Base-by-base conservation (phyloP, 2,329 filamentous ascomycete genomes). In the Waltergamsia citrina region DNA sequence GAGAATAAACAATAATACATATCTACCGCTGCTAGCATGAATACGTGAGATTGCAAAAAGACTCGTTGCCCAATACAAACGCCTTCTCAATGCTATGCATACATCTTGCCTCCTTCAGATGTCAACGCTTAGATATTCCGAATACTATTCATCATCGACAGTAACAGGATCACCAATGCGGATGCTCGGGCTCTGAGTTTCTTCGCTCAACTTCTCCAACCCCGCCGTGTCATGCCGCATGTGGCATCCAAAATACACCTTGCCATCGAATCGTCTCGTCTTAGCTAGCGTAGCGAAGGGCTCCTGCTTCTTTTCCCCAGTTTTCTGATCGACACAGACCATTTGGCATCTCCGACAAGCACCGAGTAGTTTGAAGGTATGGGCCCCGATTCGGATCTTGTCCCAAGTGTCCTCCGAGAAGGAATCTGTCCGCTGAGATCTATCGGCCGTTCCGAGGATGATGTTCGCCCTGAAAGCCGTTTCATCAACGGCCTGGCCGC, bases 331-430 rank as follows among this genome's bases (percentile, higher is more conserved):
- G 29, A 96, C 76, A 52, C 90, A 95, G 8, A 98, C 81, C 88
- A 98, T 96, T 54, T 94, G 87, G 47, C 92, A 98, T 38, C 92
- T 68, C 39, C 86, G 74, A 49, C 92, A 98, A 4, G 83, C 74
- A 1, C 88, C 90, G 5, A 96, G 60, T 48, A 93, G 74, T 40
- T 81, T 67, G 46, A 85, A 83, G 8, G 59, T 55, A 38, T 79
- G 68, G 3, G 54, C 45, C 2, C 81, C 83, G 37, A 95, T 81
- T 7, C 60, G 65, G 26, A 94, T 48, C 12, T 58, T 66, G 10
- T 62, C 64, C 90, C 90, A 96, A 6, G 62, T 54, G 44, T 96
- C 92, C 58, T 96, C 90, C 1, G 71, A 69, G 53, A 92, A 96
- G 1, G 85, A 53, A 22, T 7, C 38, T 20, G 11, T 12, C 29